These are phyloP conservation scores for Limonium bicolor DNA, from an alignment of 148 eudicot species.

Conservation along the genomic window DNA sequence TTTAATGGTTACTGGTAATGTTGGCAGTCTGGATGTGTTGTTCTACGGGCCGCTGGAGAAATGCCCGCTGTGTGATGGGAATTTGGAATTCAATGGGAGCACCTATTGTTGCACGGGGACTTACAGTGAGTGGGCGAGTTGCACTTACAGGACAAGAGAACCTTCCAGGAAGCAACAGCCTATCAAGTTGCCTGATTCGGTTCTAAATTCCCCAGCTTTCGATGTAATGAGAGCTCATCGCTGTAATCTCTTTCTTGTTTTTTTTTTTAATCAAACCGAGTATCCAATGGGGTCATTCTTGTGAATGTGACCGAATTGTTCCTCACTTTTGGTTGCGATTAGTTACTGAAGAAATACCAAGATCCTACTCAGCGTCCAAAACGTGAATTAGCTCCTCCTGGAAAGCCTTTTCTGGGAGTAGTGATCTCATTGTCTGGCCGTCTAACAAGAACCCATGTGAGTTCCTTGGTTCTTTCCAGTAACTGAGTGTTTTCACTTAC, in stretches of 20 bases:
- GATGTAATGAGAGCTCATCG: constrained; percentile 22
- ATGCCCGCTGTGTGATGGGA: constrained; percentile 45
- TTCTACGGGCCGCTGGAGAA: constrained; percentile 53
- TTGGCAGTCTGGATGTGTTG: constrained; percentile 51
- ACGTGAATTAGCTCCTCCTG: constrained; percentile 22
- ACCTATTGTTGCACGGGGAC: constrained; percentile 41
- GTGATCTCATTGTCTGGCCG: constrained; percentile 57
- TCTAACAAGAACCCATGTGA: constrained; percentile 55
- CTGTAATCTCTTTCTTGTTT: neutral
- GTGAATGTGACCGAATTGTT: neutral
- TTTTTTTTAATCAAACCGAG: too few relatives aligned
- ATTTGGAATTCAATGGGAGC: constrained; percentile 29
- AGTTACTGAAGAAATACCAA: constrained; percentile 47
- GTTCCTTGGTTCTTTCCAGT: neutral
- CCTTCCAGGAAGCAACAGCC: constrained; percentile 40
- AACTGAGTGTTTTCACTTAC: too few relatives aligned
- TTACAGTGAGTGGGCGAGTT: constrained; percentile 67
- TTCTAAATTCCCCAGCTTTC: constrained; percentile 27
- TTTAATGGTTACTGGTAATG: neutral
- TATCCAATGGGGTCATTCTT: neutral
- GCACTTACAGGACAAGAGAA: constrained; percentile 42
- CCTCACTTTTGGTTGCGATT: neutral
- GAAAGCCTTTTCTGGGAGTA: constrained; percentile 60
- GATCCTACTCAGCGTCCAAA: constrained; percentile 29
- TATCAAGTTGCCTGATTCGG: constrained; percentile 40